Conservation (phyloP, 2,329 filamentous ascomycete genomes). For the Coccinonectria pachysandricola region DNA sequence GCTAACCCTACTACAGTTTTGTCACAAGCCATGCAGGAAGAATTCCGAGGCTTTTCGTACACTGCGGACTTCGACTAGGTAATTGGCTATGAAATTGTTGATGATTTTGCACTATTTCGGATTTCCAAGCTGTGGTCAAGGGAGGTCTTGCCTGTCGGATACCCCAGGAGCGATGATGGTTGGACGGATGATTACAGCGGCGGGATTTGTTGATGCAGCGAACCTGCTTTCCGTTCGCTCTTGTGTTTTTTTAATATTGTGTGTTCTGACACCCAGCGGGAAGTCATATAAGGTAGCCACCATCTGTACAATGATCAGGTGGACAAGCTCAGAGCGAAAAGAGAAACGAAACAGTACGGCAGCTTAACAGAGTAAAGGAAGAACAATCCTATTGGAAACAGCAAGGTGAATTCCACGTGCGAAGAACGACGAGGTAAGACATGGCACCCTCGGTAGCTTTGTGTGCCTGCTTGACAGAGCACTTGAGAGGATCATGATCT, state of each 20-base stretch:
- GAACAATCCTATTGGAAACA: conserved; percentile 9
- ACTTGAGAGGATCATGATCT: conserved; percentile 8
- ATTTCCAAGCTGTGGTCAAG: conserved; percentile 15
- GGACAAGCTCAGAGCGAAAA: too few relatives aligned
- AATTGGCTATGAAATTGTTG: conserved; percentile 11
- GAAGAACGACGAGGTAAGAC: too few relatives aligned
- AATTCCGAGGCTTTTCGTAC: conserved; percentile 98
- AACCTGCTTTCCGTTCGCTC: conserved; percentile 7
- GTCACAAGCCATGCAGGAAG: conserved; percentile 97
- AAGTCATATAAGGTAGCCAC: conserved; percentile 6
- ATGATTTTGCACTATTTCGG: conserved; percentile 14
- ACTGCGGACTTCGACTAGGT: conserved; percentile 74
- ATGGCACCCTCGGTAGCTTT: too few relatives aligned
- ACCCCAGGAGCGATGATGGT: conserved; percentile 18
- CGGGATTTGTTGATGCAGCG: conserved; percentile 6
- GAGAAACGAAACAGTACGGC: conserved; percentile 12
- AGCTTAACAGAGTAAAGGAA: conserved; percentile 16
- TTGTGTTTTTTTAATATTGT: conserved; percentile 10
- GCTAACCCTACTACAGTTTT: conserved; percentile 52
- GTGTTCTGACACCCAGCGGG: too few relatives aligned
- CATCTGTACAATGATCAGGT: too few relatives aligned
- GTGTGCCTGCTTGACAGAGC: too few relatives aligned
- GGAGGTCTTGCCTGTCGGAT: conserved; percentile 20
- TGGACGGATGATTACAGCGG: conserved; percentile 11
- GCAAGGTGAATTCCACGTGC: too few relatives aligned